A percentile compares a stretch with the other conserved stretches of the same genome.
These are phyloP conservation scores for Calcarisporium arbuscula DNA, from an alignment of 2,329 filamentous ascomycete species.

Conservation along the genomic window DNA sequence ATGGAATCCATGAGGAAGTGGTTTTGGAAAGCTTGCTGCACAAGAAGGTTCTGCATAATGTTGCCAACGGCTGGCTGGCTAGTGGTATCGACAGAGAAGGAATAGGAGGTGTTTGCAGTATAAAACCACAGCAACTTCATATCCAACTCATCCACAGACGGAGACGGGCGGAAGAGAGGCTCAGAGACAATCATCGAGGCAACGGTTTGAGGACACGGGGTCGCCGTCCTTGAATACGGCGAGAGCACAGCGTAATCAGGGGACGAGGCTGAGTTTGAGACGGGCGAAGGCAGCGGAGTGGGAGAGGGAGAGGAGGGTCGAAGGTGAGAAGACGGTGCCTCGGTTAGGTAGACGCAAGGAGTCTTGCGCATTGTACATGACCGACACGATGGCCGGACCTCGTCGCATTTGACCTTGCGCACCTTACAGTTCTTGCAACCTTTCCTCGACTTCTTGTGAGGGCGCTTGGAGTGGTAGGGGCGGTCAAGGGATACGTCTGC, in stretches of 20 bases:
- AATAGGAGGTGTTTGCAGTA: conserved; percentile 36
- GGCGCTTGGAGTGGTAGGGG: conserved; percentile 38
- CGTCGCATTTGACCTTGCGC: conserved; percentile 51
- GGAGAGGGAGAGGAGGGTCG: conserved; percentile 5
- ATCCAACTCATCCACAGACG: conserved; percentile 33
- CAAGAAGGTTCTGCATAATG: conserved; percentile 39
- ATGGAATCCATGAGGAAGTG: conserved; percentile 50
- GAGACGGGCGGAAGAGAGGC: conserved; percentile 23
- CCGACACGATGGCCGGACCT: conserved; percentile 42
- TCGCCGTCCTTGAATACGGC: too few relatives aligned
- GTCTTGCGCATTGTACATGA: conserved; percentile 42
- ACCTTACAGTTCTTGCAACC: conserved; percentile 50
- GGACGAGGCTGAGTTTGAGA: conserved; percentile 1
- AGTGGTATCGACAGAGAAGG: conserved; percentile 36
- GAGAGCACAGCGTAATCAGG: too few relatives aligned
- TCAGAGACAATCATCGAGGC: conserved; percentile 17
- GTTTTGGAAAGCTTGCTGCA: conserved; percentile 44
- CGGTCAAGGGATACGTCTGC: conserved; percentile 5
- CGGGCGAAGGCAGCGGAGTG: too few relatives aligned
- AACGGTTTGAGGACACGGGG: too few relatives aligned
- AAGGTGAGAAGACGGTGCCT: too few relatives aligned
- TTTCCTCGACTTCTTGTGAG: conserved; percentile 48
- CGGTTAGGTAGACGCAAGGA: conserved; percentile 41
- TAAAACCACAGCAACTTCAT: conserved; percentile 54
- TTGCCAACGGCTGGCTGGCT: conserved; percentile 30